Percentiles rank a stretch among this genome's conserved stretches.
Conservation (phyloP, 208 protist species). For the Leishmania tropica region DNA sequence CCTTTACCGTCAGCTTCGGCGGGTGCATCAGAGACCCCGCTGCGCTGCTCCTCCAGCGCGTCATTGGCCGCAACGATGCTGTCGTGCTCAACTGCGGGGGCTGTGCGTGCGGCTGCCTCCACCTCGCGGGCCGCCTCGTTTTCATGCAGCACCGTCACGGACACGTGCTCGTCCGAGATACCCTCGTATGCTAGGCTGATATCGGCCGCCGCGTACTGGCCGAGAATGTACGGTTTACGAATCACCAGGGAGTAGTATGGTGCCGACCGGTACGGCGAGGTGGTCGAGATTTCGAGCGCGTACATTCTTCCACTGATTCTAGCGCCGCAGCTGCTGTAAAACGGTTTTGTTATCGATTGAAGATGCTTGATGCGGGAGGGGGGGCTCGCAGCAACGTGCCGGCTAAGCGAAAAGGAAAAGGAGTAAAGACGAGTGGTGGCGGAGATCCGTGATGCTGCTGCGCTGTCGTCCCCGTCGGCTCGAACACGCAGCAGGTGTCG, state of each 20-base stretch:
- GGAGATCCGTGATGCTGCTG: background rate
- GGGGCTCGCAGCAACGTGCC: background rate
- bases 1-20: conserved; percentile 1
- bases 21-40: background rate
- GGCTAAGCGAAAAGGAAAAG: background rate
- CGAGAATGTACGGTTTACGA: conserved; percentile 72
- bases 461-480: background rate
- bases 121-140: conserved; percentile 42
- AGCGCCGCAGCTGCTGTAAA: background rate
- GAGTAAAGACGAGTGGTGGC: background rate
- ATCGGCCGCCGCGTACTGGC: conserved; percentile 32
- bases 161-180: conserved; percentile 56
- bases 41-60: conserved; percentile 8
- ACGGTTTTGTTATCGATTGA: too few species aligned
- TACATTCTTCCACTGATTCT: conserved; percentile 44
- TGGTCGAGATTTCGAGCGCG: conserved; percentile 60
- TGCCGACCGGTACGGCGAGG: conserved; percentile 46
- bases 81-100: conserved; percentile 4
- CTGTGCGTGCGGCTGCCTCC: background rate
- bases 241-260: conserved; percentile 85
- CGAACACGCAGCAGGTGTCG: background rate
- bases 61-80: background rate
- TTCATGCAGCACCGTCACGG: conserved; percentile 59
- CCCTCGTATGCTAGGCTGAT: conserved; percentile 45
- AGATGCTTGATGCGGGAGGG: too few species aligned